Evolutionary conservation across 306 rosid species (phyloP).

Genomic region (Vicia faba): DNA sequence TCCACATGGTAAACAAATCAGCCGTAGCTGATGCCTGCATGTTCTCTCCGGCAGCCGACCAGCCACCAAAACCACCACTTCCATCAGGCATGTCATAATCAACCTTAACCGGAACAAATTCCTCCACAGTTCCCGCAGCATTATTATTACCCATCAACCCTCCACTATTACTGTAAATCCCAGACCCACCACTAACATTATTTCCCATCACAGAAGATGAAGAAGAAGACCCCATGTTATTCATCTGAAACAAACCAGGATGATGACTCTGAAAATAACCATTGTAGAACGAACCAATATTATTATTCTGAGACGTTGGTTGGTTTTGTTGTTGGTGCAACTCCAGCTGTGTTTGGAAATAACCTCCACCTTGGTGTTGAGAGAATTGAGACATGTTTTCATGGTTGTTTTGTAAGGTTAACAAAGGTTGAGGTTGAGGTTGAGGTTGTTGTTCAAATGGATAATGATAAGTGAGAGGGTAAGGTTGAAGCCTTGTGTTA

Average conservation of each 20-base stretch:
- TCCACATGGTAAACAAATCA: slow-evolving; percentile 82
- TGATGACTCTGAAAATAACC: slow-evolving; percentile 64
- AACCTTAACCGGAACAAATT: slow-evolving; percentile 70
- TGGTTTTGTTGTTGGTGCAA: slow-evolving; percentile 50
- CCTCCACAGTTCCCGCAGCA: slow-evolving; percentile 50
- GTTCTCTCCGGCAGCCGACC: slow-evolving; percentile 61
- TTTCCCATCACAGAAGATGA: slow-evolving; percentile 55
- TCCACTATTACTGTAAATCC: slow-evolving; percentile 33
- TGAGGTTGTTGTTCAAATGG: slow-evolving; percentile 49
- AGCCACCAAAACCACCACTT: slow-evolving; percentile 61
- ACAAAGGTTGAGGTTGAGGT: slow-evolving; percentile 65
- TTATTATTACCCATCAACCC: slow-evolving; percentile 38
- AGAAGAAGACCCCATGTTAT: slow-evolving; percentile 60
- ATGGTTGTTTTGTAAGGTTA: slow-evolving; percentile 79
- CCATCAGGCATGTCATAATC: slow-evolving; percentile 70
- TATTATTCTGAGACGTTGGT: slow-evolving; percentile 25
- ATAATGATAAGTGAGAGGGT: slow-evolving; percentile 55
- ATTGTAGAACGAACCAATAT: slow-evolving; percentile 52
- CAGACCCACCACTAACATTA: slow-evolving; percentile 39
- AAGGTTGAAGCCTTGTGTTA: slow-evolving; percentile 49
- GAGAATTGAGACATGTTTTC: slow-evolving; percentile 44
- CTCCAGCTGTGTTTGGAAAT: slow-evolving; percentile 73
- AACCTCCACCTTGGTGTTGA: slow-evolving; percentile 35
- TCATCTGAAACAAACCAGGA: slow-evolving; percentile 74
- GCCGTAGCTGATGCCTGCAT: slow-evolving; percentile 57